Conservation (phyloP, 108 stramenopile genomes). For the Conticribra guillardii region DNA sequence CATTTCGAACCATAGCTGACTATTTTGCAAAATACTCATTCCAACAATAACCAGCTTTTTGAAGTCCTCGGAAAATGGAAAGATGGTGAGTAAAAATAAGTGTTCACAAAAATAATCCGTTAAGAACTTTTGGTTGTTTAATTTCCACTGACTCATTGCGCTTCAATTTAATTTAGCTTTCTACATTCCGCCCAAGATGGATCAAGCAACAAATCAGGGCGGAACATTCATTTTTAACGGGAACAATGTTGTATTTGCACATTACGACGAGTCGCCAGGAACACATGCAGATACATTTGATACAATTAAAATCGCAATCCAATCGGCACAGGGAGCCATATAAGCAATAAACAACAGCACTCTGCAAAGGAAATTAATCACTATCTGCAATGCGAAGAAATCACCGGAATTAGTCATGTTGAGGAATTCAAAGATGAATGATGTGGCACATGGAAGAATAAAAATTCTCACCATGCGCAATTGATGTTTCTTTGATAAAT, state of each 20-base stretch:
- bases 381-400: too few species aligned
- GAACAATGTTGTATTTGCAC: conserved; percentile 62
- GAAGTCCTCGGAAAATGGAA: conserved; percentile 78
- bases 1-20: too few species aligned
- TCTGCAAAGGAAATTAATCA: too few species aligned
- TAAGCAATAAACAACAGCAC: too few species aligned
- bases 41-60: too few species aligned
- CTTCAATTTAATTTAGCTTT: conserved; percentile 36
- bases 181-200: conserved; percentile 73
- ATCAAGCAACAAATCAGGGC: conserved; percentile 73
- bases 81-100: conserved; percentile 35
- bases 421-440: too few species aligned
- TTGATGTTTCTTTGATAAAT: too few species aligned
- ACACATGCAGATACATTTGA: conserved; percentile 59
- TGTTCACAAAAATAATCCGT: neutral
- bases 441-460: too few species aligned
- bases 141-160: neutral
- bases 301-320: conserved; percentile 51
- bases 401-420: too few species aligned
- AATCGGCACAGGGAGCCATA: conserved; percentile 36
- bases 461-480: too few species aligned
- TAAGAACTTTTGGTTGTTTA: too few species aligned
- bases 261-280: conserved; percentile 79
- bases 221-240: conserved; percentile 77
- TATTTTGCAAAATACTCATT: too few species aligned